Base-by-base conservation (phyloP, 75 land plant genomes). In the Picea glauca region DNA sequence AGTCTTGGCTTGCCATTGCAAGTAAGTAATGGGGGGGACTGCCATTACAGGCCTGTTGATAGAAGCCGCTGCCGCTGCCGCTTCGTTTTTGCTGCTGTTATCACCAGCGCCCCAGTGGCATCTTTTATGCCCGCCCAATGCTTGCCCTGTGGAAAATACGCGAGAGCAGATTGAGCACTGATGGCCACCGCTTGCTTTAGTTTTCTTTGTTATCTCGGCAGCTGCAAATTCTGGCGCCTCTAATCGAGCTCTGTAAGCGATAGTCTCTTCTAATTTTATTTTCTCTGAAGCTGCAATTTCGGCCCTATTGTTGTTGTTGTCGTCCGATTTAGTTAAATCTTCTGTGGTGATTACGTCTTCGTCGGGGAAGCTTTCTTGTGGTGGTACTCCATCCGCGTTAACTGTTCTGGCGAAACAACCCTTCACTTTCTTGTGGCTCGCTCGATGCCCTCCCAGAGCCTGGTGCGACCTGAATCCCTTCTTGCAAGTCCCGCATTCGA, bases 111-210 rank as follows among this genome's bases (percentile, higher is more conserved):
- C 91, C 89, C 84, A 87, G 64, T 87, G 91, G 78, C 87, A 80
- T 76, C 89, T 76, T 79, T 78, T 89, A 77, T 89, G 91, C 58
- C 90, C 92, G 3, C 92, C 92, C 12, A 90, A 64, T 12, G 92
- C 92, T 72, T 90, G 90, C 1, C 86, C 88, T 2, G 82, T 81
- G 1, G 84, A 43, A 76, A 90, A 90, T 30, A 85, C 84, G 78
- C 74, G 80, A 61, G 32, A 64, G 76, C 92, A 90, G 32, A 86
- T 85, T 59, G 77, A 77, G 77, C 92, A 90, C 40, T 68, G 82
- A 81, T 89, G 91, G 31, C 84, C 82, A 63, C 72, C 54, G 43
- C 74, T 70, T 43, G 26, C 74, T 35, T 70, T 70, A 46, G 23
- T 70, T 40, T 70, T 70, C 74, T 70, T 70, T 14, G 14, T 66